phyloP scores from a whole-genome alignment of 73 alveolate genomes.

The Paramecium octaurelia region DNA sequence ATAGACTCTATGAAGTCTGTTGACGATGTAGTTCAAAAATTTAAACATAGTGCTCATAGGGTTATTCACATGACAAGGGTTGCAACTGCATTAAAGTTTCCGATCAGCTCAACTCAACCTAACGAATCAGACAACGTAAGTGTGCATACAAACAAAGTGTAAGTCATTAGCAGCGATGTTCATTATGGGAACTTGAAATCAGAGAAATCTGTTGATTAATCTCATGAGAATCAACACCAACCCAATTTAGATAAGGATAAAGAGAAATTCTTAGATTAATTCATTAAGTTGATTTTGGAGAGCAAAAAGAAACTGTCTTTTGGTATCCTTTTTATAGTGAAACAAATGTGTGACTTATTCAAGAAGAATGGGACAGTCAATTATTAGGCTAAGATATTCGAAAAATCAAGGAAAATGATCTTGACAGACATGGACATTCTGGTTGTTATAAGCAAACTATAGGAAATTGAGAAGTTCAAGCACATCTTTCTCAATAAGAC shows the following conservation, averaged over 20 bases:
- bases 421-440: background rate
- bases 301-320: background rate
- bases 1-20: background rate
- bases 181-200: background rate
- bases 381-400: background rate
- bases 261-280: background rate
- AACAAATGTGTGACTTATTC: background rate
- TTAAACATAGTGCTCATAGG: background rate
- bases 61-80: background rate
- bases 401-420: background rate
- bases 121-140: background rate
- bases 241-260: background rate
- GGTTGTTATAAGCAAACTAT: background rate
- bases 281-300: background rate
- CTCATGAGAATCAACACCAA: background rate
- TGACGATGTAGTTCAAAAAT: constrained; percentile 3
- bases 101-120: background rate
- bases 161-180: background rate
- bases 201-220: background rate
- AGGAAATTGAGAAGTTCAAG: background rate
- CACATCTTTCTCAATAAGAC: background rate
- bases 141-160: background rate
- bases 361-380: background rate
- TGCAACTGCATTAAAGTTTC: background rate
- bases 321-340: background rate